A percentile compares a stretch with the other conserved stretches of the same genome.
Conservation (phyloP, 2,329 filamentous ascomycete species). For the Ophiosphaerella herpotricha region DNA sequence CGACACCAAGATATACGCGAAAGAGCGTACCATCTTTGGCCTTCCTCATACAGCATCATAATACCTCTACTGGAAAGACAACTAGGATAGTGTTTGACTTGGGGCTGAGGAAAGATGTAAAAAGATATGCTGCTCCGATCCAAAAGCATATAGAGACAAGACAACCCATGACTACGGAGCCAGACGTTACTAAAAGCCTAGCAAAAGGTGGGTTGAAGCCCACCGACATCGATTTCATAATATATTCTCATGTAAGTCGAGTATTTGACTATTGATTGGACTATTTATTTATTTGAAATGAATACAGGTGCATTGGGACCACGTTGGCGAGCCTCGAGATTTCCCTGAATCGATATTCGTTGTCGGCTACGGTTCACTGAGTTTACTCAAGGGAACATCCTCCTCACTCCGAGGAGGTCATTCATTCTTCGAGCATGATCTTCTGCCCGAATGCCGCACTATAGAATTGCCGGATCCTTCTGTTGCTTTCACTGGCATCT, state of each 20-base stretch:
- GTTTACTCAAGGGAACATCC: constrained; percentile 29
- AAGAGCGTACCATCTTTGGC: constrained; percentile 59
- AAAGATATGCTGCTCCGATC: constrained; percentile 51
- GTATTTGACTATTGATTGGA: not conserved
- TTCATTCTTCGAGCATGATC: constrained; percentile 51
- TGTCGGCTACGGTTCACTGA: constrained; percentile 41
- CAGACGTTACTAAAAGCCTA: constrained; percentile 48
- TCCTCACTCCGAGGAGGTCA: constrained; percentile 32
- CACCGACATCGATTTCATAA: constrained; percentile 48
- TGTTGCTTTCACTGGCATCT: not conserved
- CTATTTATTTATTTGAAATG: not conserved
- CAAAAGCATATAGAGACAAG: constrained; percentile 54
- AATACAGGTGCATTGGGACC: constrained; percentile 48
- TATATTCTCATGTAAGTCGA: constrained; percentile 48
- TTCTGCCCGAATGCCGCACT: constrained; percentile 49
- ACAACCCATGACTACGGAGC: constrained; percentile 48
- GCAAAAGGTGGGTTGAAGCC: constrained; percentile 41
- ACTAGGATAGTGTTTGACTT: constrained; percentile 59
- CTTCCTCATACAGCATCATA: constrained; percentile 59
- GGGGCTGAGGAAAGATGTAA: constrained; percentile 54
- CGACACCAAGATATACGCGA: constrained; percentile 49
- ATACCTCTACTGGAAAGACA: constrained; percentile 38
- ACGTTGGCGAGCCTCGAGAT: constrained; percentile 48
- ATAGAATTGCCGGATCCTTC: constrained; percentile 50
- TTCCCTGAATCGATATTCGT: constrained; percentile 47